Conservation (phyloP, 148 eudicot species). For the Euryodendron excelsum region DNA sequence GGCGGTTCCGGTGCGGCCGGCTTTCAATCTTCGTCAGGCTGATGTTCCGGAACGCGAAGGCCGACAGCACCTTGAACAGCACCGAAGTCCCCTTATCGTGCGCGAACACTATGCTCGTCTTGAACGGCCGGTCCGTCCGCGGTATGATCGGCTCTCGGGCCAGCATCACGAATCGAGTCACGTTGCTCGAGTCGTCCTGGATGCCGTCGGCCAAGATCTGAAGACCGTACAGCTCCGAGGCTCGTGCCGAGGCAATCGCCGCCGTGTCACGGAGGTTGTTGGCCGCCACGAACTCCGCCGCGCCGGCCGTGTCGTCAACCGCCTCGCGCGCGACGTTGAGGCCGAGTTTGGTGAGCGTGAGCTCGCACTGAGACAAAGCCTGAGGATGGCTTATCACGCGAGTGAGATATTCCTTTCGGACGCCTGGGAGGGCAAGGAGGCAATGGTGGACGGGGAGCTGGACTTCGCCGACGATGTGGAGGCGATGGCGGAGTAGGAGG, state of each 20-base stretch:
- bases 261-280: slow-evolving; percentile 75
- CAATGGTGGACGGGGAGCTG: slow-evolving; percentile 88
- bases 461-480: slow-evolving; percentile 85
- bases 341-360: slow-evolving; percentile 63
- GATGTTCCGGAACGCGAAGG: slow-evolving; percentile 89
- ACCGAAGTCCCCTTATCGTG: slow-evolving; percentile 86
- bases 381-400: slow-evolving; percentile 87
- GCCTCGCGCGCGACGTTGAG: slow-evolving; percentile 77
- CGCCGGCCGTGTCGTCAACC: slow-evolving; percentile 87
- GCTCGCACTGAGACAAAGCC: slow-evolving; percentile 84
- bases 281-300: slow-evolving; percentile 70
- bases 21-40: slow-evolving; percentile 93
- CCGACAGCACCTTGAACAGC: slow-evolving; percentile 93
- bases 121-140: slow-evolving; percentile 81
- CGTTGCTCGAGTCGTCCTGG: slow-evolving; percentile 83
- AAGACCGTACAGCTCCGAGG: slow-evolving; percentile 80
- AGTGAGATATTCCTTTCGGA: slow-evolving; percentile 55
- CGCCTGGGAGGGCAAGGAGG: slow-evolving; percentile 69
- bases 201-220: slow-evolving; percentile 79
- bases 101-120: slow-evolving; percentile 96
- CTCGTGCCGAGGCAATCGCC: slow-evolving; percentile 83
- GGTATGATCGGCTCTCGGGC: slow-evolving; percentile 96
- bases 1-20: slow-evolving; percentile 81
- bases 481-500: slow-evolving; percentile 58
- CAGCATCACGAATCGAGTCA: slow-evolving; percentile 91